A percentile compares a stretch with the other conserved stretches of the same genome.
These are phyloP conservation scores for Beauveria brongniartii DNA, from an alignment of 2,329 filamentous ascomycete species.

Conservation along the genomic window DNA sequence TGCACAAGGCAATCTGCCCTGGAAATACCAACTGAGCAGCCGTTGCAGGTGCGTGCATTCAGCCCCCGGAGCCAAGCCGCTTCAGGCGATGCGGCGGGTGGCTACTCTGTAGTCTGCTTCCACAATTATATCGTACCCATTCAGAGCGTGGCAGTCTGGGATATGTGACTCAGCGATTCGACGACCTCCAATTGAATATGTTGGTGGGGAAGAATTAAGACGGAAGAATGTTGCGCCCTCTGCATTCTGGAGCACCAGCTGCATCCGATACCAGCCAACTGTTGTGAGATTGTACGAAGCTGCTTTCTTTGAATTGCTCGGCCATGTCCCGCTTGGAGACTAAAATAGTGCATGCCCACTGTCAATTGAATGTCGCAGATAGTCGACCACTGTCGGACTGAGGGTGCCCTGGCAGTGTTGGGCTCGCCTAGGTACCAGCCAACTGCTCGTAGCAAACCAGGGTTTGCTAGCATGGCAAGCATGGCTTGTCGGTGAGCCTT, in stretches of 20 bases:
- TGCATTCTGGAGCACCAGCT: neutral
- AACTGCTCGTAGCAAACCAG: no score
- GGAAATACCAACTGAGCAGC: neutral
- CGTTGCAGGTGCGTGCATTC: neutral
- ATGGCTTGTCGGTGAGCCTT: slow-evolving; percentile 4
- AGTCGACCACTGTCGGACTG: neutral
- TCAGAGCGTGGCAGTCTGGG: neutral
- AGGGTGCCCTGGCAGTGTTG: neutral
- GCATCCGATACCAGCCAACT: neutral
- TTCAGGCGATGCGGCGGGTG: neutral
- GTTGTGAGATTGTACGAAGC: slow-evolving; percentile 6
- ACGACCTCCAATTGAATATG: neutral
- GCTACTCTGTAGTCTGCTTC: neutral
- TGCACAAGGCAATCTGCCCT: neutral
- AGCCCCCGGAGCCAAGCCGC: neutral
- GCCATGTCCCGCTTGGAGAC: neutral
- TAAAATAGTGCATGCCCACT: neutral
- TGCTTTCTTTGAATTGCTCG: neutral
- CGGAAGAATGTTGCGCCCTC: neutral
- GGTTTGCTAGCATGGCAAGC: neutral
- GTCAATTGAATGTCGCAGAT: neutral
- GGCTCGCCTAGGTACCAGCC: neutral
- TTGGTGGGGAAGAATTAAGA: neutral
- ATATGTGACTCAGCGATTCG: neutral
- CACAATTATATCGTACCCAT: neutral